Evolutionary conservation across 495 filamentous ascomycete species (phyloP).

Genomic region (Eremomyces bilateralis): DNA sequence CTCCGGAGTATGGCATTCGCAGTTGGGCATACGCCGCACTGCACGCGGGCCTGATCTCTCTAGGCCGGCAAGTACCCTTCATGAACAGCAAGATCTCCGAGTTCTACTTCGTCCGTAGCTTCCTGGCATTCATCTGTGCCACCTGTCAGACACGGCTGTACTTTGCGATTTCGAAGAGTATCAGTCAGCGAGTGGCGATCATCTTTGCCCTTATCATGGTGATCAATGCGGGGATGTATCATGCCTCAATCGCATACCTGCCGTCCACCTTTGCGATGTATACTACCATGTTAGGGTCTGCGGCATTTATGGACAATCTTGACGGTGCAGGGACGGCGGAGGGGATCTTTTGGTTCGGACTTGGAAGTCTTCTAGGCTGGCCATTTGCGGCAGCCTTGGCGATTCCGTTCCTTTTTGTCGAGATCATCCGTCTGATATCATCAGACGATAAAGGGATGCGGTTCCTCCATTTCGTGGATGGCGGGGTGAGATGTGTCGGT

Average conservation of each 20-base stretch:
- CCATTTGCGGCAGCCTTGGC: constrained; percentile 73
- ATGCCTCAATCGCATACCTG: constrained; percentile 67
- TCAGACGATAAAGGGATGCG: too few relatives aligned
- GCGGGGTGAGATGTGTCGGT: too few relatives aligned
- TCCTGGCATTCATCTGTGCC: constrained; percentile 55
- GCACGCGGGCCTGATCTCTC: constrained; percentile 49
- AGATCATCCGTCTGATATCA: too few relatives aligned
- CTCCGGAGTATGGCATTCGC: constrained; percentile 81
- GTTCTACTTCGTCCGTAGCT: constrained; percentile 68
- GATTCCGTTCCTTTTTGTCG: constrained; percentile 65
- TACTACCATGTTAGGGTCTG: constrained; percentile 63
- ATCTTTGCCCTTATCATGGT: constrained; percentile 57
- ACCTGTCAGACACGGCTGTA: constrained; percentile 64
- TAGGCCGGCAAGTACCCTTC: constrained; percentile 38
- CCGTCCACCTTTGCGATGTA: constrained; percentile 98
- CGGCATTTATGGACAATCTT: constrained; percentile 72
- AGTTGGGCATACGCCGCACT: constrained; percentile 88
- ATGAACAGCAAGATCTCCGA: constrained; percentile 37
- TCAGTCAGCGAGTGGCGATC: constrained; percentile 62
- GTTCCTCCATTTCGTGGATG: too few relatives aligned
- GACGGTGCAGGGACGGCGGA: constrained; percentile 51
- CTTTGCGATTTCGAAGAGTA: constrained; percentile 42
- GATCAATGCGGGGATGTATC: constrained; percentile 79
- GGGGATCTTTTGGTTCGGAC: constrained; percentile 79
- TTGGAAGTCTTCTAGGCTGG: constrained; percentile 85